Evolutionary conservation across 1,284 basidiomycete genomes (phyloP).

Genomic region (Anthracocystis walkeri): DNA sequence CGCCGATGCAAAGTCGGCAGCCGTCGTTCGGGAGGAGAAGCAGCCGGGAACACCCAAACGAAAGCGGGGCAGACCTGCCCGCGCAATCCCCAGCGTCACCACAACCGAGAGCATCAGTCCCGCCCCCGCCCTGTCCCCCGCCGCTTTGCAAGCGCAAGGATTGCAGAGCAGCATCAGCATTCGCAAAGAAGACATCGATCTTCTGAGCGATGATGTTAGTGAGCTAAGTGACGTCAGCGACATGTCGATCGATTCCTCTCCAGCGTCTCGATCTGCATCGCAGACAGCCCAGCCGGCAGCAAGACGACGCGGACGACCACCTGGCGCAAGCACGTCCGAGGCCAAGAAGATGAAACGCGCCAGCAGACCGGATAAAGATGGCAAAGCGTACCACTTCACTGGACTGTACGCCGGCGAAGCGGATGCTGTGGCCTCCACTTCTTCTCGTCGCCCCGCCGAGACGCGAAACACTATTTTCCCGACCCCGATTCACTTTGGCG

Average conservation of each 20-base stretch:
- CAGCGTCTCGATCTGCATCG: conserved; percentile 16
- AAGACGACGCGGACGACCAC: conserved; percentile 16
- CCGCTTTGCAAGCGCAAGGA: background rate
- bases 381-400: conserved; percentile 31
- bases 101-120: background rate
- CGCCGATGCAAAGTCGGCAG: background rate
- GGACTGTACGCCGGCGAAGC: conserved; percentile 49
- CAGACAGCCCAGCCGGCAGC: conserved; percentile 5
- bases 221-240: conserved; percentile 41
- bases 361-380: conserved; percentile 34
- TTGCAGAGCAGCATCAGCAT: background rate
- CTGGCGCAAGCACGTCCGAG: conserved; percentile 5
- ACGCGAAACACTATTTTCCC: conserved; percentile 24
- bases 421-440: conserved; percentile 33
- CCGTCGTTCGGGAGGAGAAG: background rate
- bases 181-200: conserved; percentile 16
- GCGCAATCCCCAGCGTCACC: background rate
- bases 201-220: conserved; percentile 35
- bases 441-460: conserved; percentile 7
- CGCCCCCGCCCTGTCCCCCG: background rate
- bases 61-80: conserved; percentile 27
- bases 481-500: conserved; percentile 49
- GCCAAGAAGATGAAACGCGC: conserved; percentile 29
- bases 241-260: conserved; percentile 16
- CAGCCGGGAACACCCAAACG: conserved; percentile 8